These are phyloP conservation scores for Cerrena zonata DNA, from an alignment of 1,284 basidiomycete genomes.

Conservation along the genomic window DNA sequence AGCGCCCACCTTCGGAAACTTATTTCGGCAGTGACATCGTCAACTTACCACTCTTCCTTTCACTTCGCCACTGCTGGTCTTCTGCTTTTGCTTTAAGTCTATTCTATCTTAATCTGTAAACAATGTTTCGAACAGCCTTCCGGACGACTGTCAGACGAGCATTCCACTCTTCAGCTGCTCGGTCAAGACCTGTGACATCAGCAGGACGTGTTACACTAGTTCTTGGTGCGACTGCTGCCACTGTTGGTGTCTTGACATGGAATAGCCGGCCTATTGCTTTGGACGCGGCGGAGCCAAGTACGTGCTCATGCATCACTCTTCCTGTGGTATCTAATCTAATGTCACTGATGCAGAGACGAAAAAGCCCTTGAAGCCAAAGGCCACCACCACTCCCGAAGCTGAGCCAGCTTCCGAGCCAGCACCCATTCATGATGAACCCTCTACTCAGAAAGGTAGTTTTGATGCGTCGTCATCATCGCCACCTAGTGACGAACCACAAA, in stretches of 20 bases:
- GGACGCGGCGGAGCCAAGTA: conserved; percentile 28
- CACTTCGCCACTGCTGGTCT: background rate
- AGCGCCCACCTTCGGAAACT: background rate
- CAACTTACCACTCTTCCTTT: background rate
- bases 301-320: too few species aligned
- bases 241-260: conserved; percentile 40
- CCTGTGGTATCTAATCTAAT: background rate
- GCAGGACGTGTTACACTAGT: conserved; percentile 30
- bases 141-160: conserved; percentile 37
- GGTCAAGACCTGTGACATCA: conserved; percentile 16
- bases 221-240: conserved; percentile 40
- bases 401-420: background rate
- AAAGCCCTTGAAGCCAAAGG: background rate
- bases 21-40: conserved; percentile 2
- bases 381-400: background rate
- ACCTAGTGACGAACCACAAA: conserved; percentile 2
- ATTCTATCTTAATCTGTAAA: background rate
- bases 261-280: conserved; percentile 38
- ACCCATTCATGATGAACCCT: background rate
- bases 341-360: background rate
- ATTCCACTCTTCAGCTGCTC: conserved; percentile 37
- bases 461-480: background rate
- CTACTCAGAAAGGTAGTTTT: background rate
- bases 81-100: background rate
- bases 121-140: conserved; percentile 32